Evolutionary conservation across 2,329 filamentous ascomycete species (phyloP).

Genomic region (Fusarium compactum): DNA sequence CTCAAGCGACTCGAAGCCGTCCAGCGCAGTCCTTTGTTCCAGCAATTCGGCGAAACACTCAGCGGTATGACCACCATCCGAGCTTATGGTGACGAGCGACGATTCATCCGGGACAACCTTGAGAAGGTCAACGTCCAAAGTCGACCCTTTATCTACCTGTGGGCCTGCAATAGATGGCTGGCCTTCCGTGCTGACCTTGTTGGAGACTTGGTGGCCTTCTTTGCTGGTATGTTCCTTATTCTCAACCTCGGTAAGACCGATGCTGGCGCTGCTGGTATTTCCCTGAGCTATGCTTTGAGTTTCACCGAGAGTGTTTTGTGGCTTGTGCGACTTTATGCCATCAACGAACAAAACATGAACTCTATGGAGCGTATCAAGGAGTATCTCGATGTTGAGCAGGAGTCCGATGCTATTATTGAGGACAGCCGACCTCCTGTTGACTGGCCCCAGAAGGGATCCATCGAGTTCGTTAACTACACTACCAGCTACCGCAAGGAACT

Average conservation of each 20-base stretch:
- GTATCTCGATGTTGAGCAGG: conserved; percentile 95
- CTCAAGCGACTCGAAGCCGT: conserved; percentile 95
- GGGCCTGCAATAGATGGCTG: conserved; percentile 97
- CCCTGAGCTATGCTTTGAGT: conserved; percentile 93
- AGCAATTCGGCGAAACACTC: conserved; percentile 97
- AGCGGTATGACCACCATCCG: conserved; percentile 96
- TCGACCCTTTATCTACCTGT: conserved; percentile 94
- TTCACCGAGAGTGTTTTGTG: conserved; percentile 98
- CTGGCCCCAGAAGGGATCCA: conserved; percentile 87
- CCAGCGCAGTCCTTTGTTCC: conserved; percentile 93
- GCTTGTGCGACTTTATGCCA: conserved; percentile 92
- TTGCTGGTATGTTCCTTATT: conserved; percentile 91
- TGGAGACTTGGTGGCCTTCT: conserved; percentile 93
- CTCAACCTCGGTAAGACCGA: conserved; percentile 85
- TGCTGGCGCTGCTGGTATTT: conserved; percentile 91
- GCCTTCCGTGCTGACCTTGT: conserved; percentile 91
- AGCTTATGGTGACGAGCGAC: conserved; percentile 92
- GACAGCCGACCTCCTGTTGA: conserved; percentile 80
- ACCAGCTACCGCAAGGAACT: conserved; percentile 90
- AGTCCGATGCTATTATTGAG: conserved; percentile 82
- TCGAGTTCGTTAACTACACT: conserved; percentile 90
- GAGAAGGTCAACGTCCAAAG: conserved; percentile 89
- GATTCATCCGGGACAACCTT: conserved; percentile 94
- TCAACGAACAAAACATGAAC: conserved; percentile 99
- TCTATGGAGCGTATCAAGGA: conserved; percentile 97